Percentiles rank a stretch among this genome's conserved stretches.
Conservation (phyloP, 1,284 basidiomycete species). For the Apiotrichum laibachii region DNA sequence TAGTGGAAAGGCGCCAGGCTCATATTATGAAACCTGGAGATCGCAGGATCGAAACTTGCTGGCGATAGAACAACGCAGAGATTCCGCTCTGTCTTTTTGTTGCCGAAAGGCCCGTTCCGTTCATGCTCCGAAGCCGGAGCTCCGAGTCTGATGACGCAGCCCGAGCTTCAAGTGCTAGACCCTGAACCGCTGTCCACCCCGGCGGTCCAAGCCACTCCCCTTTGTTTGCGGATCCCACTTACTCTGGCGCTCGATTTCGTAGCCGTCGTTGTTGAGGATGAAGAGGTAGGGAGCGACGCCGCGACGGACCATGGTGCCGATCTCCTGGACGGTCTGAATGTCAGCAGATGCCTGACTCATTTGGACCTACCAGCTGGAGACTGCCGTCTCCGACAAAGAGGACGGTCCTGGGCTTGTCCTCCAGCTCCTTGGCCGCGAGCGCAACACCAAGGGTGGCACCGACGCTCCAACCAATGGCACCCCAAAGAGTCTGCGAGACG, state of each 20-base stretch:
- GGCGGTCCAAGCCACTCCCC: neutral
- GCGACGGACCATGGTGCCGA: slow-evolving; percentile 55
- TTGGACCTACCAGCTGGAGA: slow-evolving; percentile 52
- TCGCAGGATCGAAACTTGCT: slow-evolving; percentile 3
- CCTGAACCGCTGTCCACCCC: no score
- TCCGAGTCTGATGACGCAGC: no score
- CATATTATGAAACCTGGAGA: neutral
- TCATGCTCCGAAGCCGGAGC: no score
- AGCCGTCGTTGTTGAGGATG: slow-evolving; percentile 79
- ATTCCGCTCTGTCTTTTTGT: neutral
- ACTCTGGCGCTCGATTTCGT: slow-evolving; percentile 79
- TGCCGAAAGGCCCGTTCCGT: no score
- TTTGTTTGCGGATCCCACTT: slow-evolving; percentile 52
- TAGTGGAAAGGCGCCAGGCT: slow-evolving; percentile 2
- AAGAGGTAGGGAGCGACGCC: slow-evolving; percentile 53
- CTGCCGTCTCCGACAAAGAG: slow-evolving; percentile 72
- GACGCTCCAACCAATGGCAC: slow-evolving; percentile 53
- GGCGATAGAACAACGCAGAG: neutral
- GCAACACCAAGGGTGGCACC: slow-evolving; percentile 55
- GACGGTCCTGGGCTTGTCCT: slow-evolving; percentile 63
- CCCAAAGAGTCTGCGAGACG: slow-evolving; percentile 62
- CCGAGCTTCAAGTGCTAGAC: no score
- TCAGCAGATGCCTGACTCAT: neutral
- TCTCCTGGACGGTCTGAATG: slow-evolving; percentile 51
- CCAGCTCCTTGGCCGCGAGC: slow-evolving; percentile 68